These are phyloP conservation scores for Nasturtium officinale DNA, from an alignment of 345 rosid species.

Conservation along the genomic window DNA sequence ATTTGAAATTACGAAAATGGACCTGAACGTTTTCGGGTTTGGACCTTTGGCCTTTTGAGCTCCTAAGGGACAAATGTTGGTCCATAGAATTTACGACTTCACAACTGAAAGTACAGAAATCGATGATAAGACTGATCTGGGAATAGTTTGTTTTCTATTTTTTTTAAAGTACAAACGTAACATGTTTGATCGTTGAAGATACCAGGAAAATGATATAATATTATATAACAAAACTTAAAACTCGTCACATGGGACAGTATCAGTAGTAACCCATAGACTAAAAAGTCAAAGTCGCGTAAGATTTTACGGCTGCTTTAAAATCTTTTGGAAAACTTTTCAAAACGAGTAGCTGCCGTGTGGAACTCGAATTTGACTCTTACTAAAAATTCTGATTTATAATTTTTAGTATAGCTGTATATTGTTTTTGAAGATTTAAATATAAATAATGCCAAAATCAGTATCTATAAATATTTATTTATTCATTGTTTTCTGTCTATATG, in stretches of 20 bases:
- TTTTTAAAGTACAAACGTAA: too few species aligned
- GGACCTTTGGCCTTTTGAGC: constrained; percentile 50
- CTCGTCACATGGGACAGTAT: constrained; percentile 9
- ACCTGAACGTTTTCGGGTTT: constrained; percentile 14
- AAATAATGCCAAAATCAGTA: constrained; percentile 12
- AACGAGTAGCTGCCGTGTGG: constrained; percentile 54
- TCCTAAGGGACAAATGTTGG: constrained; percentile 44
- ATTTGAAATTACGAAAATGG: constrained; percentile 20
- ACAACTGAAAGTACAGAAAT: background rate
- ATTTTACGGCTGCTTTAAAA: constrained; percentile 35
- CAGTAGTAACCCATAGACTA: constrained; percentile 21
- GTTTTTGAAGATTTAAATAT: constrained; percentile 4
- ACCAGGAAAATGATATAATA: constrained; percentile 21
- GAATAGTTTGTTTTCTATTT: background rate
- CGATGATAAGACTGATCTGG: constrained; percentile 18
- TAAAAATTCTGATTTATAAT: constrained; percentile 15
- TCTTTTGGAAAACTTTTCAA: constrained; percentile 35
- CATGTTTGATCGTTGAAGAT: constrained; percentile 26
- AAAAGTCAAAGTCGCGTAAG: constrained; percentile 27
- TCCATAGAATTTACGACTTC: constrained; percentile 12
- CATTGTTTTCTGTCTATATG: background rate
- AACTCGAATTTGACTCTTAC: constrained; percentile 48
- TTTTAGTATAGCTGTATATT: constrained; percentile 15
- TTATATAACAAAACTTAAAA: background rate
- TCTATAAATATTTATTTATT: background rate